These are phyloP conservation scores for Nitzschia sp. DNA, from an alignment of 108 stramenopile species.

Conservation along the genomic window DNA sequence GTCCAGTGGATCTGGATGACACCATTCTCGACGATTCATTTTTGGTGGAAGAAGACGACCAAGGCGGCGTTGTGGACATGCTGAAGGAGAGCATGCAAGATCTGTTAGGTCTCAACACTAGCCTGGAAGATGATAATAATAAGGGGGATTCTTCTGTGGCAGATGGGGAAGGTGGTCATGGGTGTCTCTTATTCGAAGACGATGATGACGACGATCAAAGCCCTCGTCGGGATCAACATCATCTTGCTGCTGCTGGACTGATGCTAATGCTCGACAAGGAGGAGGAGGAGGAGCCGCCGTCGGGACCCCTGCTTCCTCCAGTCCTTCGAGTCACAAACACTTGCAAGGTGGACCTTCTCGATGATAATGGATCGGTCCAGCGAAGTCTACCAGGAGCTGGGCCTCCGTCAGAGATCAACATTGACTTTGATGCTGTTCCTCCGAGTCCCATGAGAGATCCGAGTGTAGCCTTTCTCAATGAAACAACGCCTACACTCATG, in stretches of 20 bases:
- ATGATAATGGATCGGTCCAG: background rate
- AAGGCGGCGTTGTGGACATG: background rate
- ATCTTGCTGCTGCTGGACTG: background rate
- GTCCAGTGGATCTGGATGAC: background rate
- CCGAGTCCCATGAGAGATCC: slow-evolving; percentile 43
- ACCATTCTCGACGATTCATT: background rate
- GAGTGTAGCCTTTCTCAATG: background rate
- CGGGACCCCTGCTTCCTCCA: background rate
- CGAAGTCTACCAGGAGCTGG: background rate
- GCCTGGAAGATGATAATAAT: background rate
- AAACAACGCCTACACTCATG: background rate
- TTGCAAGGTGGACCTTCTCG: background rate
- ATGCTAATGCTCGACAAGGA: background rate
- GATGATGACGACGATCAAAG: slow-evolving; percentile 16
- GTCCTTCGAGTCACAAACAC: background rate
- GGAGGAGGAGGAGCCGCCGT: background rate
- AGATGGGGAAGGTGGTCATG: slow-evolving; percentile 16
- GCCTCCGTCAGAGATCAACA: slow-evolving; percentile 29
- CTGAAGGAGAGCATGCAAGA: background rate
- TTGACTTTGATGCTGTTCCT: slow-evolving; percentile 30
- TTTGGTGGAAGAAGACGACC: slow-evolving; percentile 1
- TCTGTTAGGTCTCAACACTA: background rate
- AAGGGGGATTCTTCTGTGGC: background rate
- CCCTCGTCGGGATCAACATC: too few species aligned
- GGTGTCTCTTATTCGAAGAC: slow-evolving; percentile 25